Evolutionary conservation across 306 rosid genomes (phyloP).

Genomic region (Medicago lupulina): DNA sequence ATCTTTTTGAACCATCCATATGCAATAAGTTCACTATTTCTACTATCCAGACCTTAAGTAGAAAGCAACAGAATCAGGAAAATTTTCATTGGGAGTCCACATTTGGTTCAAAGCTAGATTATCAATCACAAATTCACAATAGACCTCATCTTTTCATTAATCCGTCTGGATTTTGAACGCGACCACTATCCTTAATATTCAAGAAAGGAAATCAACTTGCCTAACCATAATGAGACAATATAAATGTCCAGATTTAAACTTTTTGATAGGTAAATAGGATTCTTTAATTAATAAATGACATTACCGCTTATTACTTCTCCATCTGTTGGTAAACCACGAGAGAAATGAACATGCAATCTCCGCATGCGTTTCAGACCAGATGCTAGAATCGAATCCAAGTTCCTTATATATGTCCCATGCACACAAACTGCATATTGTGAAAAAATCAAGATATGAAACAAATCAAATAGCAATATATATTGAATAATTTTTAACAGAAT

Average conservation of each 20-base stretch:
- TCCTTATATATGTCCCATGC: conserved; percentile 83
- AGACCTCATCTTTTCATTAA: not conserved
- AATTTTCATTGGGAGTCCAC: not conserved
- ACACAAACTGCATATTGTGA: conserved; percentile 72
- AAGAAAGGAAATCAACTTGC: conserved; percentile 2
- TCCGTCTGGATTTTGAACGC: not conserved
- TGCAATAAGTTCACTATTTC: no score
- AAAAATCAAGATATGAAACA: conserved; percentile 34
- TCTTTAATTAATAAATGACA: conserved; percentile 2
- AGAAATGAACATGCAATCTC: conserved; percentile 93
- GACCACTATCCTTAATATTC: conserved; percentile 26
- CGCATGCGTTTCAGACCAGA: conserved; percentile 89
- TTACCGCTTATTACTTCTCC: conserved; percentile 96
- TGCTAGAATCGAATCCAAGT: conserved; percentile 75
- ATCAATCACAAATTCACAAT: not conserved
- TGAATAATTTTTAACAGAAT: not conserved
- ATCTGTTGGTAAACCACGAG: conserved; percentile 83
- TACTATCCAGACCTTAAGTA: not conserved
- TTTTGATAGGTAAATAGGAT: not conserved
- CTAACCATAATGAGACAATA: not conserved
- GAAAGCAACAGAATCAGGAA: not conserved
- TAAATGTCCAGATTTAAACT: not conserved
- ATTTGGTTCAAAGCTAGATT: conserved; percentile 11
- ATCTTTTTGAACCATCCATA: no score
- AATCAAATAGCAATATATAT: not conserved